Conservation (phyloP, 345 rosid genomes). For the Brassica rapa region DNA sequence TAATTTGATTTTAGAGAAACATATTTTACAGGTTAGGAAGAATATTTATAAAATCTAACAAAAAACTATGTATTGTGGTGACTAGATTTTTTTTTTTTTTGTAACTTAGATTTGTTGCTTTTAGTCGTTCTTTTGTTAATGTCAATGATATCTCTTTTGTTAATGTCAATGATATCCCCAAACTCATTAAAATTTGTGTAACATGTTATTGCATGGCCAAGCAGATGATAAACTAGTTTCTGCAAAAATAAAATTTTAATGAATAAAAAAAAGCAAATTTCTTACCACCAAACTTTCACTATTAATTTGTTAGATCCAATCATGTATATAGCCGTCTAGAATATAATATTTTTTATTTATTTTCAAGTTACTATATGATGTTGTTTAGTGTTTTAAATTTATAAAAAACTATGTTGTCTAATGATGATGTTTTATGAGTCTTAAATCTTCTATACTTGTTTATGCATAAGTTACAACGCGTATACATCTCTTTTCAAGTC, state of each 20-base stretch:
- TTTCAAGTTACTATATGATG: neutral
- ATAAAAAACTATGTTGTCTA: neutral
- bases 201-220: neutral
- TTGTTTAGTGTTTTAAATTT: neutral
- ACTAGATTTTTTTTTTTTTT: neutral
- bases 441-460: neutral
- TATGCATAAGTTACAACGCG: neutral
- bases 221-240: too few species aligned
- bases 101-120: constrained; percentile 11
- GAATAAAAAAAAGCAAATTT: too few species aligned
- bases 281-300: too few species aligned
- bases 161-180: constrained; percentile 9
- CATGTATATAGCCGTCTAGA: neutral
- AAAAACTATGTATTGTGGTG: constrained; percentile 14
- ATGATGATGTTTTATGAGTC: neutral
- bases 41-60: constrained; percentile 19
- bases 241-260: too few species aligned
- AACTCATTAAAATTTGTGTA: neutral
- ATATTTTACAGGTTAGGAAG: neutral
- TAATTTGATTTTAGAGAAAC: neutral
- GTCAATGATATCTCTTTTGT: constrained; percentile 14
- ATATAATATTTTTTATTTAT: neutral
- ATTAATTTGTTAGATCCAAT: neutral
- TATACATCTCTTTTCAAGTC: neutral
- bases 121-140: constrained; percentile 7